Evolutionary conservation across 1,284 basidiomycete genomes (phyloP).

Genomic region (Apiotrichum akiyoshidainum): DNA sequence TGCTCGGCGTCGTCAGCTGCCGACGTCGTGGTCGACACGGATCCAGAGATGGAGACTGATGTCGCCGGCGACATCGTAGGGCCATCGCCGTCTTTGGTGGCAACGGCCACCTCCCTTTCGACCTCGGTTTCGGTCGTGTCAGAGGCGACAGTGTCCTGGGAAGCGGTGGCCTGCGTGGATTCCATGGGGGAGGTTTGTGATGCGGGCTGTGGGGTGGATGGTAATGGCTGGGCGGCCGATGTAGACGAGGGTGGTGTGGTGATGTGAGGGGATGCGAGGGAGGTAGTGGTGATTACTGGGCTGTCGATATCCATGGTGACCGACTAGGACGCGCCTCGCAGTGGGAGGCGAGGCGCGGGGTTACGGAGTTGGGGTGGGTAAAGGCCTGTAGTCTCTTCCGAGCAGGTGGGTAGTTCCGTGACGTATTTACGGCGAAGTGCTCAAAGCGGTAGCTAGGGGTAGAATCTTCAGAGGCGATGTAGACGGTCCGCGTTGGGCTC

Average conservation of each 20-base stretch:
- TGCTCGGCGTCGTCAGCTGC: constrained; percentile 5
- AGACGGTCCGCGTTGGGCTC: too few species aligned
- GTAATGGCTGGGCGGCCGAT: too few species aligned
- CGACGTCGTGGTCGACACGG: background rate
- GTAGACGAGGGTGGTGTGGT: background rate
- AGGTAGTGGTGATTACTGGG: constrained; percentile 9
- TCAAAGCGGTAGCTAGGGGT: too few species aligned
- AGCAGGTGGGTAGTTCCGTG: background rate
- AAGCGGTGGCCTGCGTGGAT: too few species aligned
- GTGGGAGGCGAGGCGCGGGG: background rate
- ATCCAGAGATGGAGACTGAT: background rate
- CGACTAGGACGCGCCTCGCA: background rate
- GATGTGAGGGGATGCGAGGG: constrained; percentile 10
- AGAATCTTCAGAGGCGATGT: too few species aligned
- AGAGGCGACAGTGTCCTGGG: too few species aligned
- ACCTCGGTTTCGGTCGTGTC: too few species aligned
- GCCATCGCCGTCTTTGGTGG: background rate
- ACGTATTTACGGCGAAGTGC: too few species aligned
- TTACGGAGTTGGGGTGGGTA: background rate
- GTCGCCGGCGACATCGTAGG: background rate
- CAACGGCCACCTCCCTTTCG: background rate
- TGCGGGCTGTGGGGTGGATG: too few species aligned
- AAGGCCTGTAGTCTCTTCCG: background rate
- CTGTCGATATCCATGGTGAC: constrained; percentile 21
- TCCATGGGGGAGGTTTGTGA: too few species aligned